Conservation (phyloP, 2,329 filamentous ascomycete genomes). For the Ophiocordyceps polyrhachis-furcata region DNA sequence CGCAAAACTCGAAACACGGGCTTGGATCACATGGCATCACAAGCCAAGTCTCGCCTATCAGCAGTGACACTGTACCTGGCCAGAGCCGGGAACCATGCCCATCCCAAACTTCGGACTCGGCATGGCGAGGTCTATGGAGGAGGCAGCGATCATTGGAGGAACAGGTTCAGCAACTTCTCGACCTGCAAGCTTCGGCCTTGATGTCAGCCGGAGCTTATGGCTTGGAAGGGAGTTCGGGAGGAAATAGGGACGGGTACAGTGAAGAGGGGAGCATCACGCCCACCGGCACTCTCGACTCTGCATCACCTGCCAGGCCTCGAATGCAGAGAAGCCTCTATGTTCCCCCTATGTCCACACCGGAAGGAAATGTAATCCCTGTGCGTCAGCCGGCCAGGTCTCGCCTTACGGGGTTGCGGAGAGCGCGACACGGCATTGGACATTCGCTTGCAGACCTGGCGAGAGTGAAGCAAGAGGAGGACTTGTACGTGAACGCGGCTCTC, state of each 20-base stretch:
- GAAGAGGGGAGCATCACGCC: slow-evolving; percentile 23
- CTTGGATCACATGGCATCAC: slow-evolving; percentile 1
- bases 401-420: slow-evolving; percentile 37
- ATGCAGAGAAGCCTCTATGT: slow-evolving; percentile 24
- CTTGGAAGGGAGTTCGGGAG: slow-evolving; percentile 3
- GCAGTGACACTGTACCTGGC: slow-evolving; percentile 21
- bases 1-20: slow-evolving; percentile 5
- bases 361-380: slow-evolving; percentile 38
- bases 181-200: slow-evolving; percentile 28
- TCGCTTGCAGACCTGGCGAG: slow-evolving; percentile 45
- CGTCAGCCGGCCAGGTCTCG: slow-evolving; percentile 32
- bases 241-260: slow-evolving; percentile 15
- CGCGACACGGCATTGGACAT: slow-evolving; percentile 44
- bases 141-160: slow-evolving; percentile 25
- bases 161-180: slow-evolving; percentile 28
- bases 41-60: slow-evolving; percentile 1
- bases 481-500: slow-evolving; percentile 37
- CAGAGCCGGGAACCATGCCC: slow-evolving; percentile 8
- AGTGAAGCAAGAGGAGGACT: slow-evolving; percentile 51
- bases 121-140: slow-evolving; percentile 27
- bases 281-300: slow-evolving; percentile 20
- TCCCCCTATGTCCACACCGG: slow-evolving; percentile 16
- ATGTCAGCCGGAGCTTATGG: slow-evolving; percentile 16
- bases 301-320: slow-evolving; percentile 18
- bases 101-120: slow-evolving; percentile 19